Evolutionary conservation across 805 yeast genomes (phyloP).

Genomic region (Yamadazyma nakazawae): DNA sequence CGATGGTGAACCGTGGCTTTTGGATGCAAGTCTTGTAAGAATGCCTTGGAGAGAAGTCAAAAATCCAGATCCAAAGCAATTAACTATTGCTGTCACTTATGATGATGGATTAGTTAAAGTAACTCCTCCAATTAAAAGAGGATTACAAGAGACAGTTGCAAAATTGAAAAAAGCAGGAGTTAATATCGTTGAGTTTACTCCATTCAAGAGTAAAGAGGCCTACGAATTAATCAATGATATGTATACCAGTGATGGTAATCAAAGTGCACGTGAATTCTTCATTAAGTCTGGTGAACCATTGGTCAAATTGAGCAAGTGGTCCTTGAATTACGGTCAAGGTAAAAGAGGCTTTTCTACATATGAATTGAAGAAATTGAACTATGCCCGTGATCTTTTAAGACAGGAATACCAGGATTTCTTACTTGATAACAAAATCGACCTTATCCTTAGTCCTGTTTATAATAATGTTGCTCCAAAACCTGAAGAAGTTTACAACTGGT

Average conservation of each 20-base stretch:
- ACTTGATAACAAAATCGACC: slow-evolving; percentile 54
- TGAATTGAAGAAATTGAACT: slow-evolving; percentile 54
- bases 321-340: slow-evolving; percentile 56
- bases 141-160: slow-evolving; percentile 48
- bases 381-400: slow-evolving; percentile 55
- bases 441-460: slow-evolving; percentile 64
- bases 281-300: slow-evolving; percentile 67
- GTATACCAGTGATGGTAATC: slow-evolving; percentile 68
- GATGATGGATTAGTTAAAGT: slow-evolving; percentile 67
- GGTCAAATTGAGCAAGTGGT: slow-evolving; percentile 59
- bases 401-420: slow-evolving; percentile 54
- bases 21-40: slow-evolving; percentile 45
- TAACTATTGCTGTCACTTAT: slow-evolving; percentile 61
- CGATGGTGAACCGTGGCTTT: slow-evolving; percentile 61
- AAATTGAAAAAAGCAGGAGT: slow-evolving; percentile 59
- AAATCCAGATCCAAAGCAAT: slow-evolving; percentile 33
- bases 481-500: slow-evolving; percentile 67
- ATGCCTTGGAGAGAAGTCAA: slow-evolving; percentile 52
- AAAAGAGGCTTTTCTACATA: slow-evolving; percentile 40
- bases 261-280: slow-evolving; percentile 47
- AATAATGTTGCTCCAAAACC: slow-evolving; percentile 68
- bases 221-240: slow-evolving; percentile 54
- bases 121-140: slow-evolving; percentile 63
- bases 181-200: slow-evolving; percentile 51
- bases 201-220: slow-evolving; percentile 57